Evolutionary conservation across 2,329 filamentous ascomycete species (phyloP).

Genomic region (Thelonectria rubi): DNA sequence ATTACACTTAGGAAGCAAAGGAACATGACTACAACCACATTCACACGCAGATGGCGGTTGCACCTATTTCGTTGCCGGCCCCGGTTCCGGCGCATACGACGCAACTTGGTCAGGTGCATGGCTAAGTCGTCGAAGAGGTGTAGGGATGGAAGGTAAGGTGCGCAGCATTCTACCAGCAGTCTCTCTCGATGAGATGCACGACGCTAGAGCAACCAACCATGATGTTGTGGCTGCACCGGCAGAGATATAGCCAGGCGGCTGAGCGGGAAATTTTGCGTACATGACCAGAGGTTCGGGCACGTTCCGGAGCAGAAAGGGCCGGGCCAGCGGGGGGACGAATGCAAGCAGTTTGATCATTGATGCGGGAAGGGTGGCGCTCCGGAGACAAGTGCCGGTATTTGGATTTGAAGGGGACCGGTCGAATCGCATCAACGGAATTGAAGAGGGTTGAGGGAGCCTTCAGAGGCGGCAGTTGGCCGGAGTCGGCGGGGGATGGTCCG

Average conservation of each 20-base stretch:
- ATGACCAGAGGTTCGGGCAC: not conserved
- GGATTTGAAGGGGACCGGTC: not conserved
- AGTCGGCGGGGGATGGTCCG: not conserved
- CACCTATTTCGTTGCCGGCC: not conserved
- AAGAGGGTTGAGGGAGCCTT: not conserved
- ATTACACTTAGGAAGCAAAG: not conserved
- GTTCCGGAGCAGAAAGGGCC: not conserved
- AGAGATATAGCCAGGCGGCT: not conserved
- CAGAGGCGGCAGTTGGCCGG: not conserved
- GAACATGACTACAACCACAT: not conserved
- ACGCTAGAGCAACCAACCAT: not conserved
- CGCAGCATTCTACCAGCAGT: not conserved
- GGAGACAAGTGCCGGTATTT: not conserved
- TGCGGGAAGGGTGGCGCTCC: not conserved
- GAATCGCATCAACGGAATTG: constrained; percentile 16
- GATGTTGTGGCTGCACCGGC: not conserved
- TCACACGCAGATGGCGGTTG: not conserved
- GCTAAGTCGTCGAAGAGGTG: not conserved
- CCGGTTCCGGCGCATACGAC: not conserved
- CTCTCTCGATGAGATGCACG: not conserved
- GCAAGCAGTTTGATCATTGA: not conserved
- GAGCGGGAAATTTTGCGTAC: not conserved
- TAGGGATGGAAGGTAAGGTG: not conserved
- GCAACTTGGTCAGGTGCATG: not conserved
- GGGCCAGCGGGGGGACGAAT: constrained; percentile 8